phyloP scores from a whole-genome alignment of 192 early-diverging fungal genomes.

The Gryganskiella cystojenkinii region DNA sequence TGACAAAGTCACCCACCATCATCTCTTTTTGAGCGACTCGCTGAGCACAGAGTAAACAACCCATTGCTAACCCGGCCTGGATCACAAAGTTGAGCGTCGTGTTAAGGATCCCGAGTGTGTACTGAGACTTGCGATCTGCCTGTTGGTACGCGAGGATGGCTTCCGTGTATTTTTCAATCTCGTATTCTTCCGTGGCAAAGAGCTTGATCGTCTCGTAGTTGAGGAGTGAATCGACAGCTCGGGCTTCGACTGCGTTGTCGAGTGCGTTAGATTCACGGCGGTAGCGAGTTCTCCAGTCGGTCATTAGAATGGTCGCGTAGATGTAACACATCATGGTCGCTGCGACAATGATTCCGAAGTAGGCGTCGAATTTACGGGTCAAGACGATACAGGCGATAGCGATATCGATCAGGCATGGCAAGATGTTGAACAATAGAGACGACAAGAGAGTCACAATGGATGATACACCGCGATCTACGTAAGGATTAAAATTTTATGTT shows the following conservation, averaged over 20 bases:
- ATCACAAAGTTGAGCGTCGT: conserved; percentile 85
- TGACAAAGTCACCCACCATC: conserved; percentile 94
- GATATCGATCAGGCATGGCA: conserved; percentile 90
- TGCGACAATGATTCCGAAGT: conserved; percentile 83
- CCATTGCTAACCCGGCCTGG: conserved; percentile 78
- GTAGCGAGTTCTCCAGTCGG: conserved; percentile 85
- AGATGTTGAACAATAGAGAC: conserved; percentile 89
- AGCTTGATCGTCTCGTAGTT: conserved; percentile 97
- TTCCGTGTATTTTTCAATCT: conserved; percentile 71
- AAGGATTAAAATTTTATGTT: background rate
- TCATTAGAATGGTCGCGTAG: conserved; percentile 79
- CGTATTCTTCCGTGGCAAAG: conserved; percentile 52
- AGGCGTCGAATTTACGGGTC: conserved; percentile 74
- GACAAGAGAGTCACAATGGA: conserved; percentile 79
- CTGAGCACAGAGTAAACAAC: conserved; percentile 80
- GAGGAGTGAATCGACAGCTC: conserved; percentile 91
- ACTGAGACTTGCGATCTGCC: conserved; percentile 80
- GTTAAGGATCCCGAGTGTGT: conserved; percentile 82
- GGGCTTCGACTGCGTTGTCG: conserved; percentile 81
- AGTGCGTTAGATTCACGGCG: conserved; percentile 77
- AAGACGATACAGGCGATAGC: conserved; percentile 79
- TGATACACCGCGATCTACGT: conserved; percentile 73
- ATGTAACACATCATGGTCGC: conserved; percentile 90
- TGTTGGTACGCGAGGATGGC: conserved; percentile 79
- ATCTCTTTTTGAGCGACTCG: conserved; percentile 81